Base-by-base conservation (phyloP, 352 stramenopile genomes). In the Phytopythium vexans region DNA sequence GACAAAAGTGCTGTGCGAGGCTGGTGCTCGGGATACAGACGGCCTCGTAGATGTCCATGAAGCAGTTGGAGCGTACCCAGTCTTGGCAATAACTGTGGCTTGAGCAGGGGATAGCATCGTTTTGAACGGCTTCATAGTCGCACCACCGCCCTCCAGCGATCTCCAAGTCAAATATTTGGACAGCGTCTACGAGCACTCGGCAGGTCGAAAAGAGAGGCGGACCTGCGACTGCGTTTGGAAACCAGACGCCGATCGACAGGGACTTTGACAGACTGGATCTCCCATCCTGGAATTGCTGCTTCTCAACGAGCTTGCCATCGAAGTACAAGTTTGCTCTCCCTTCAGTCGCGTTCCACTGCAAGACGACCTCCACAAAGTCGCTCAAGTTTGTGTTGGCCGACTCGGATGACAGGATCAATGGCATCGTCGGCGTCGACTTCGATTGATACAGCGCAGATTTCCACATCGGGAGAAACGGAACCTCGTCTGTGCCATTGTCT, bases 241-340 rank as follows among this genome's bases (percentile, higher is more conserved):
- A 85, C 77, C 77, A 90, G 3, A 88, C 72, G 31, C 79, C 76
- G 6, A 88, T 58, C 0, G 76, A 80, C 6, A 90, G 49, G 0
- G 66, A 38, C 12, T 21, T 45, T 0, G 35, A 31, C 14, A 32
- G 41, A n/a, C 3, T 33, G 0, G 51, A 41, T 32, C 14, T 38
- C 3, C 56, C 31, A 2, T 56, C 37, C 1, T 42, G 41, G 6
- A 34, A 39, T 27, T 55, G 63, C 46, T 86, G 62, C 44, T 76
- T 78, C 27, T 62, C 46, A 7, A 83, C 63, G 8, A 90, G 65
- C 33, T 73, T 51, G 6, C 77, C 77, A 46, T 88, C 66, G 3
- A 85, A 53, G 45, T 86, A 90, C 12, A 90, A 43, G 50, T 90
- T 90, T 8, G 77, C 70, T 3, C 75, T 72, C 9, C 68, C 75